Percentiles rank a stretch among this genome's conserved stretches.
Evolutionary conservation across 257 asterid genomes (phyloP).

Genomic region (Perilla frutescens): DNA sequence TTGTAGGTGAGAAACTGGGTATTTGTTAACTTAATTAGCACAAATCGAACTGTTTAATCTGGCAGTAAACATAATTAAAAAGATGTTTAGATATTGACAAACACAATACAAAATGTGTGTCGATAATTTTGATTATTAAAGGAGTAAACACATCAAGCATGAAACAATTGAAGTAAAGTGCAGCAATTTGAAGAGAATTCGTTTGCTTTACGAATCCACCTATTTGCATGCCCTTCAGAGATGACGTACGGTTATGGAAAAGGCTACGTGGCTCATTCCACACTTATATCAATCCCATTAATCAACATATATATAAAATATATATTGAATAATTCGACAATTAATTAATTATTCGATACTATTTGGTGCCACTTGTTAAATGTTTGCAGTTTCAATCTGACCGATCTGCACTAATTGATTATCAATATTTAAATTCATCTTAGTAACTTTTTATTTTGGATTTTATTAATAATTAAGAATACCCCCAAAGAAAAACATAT

Average conservation of each 20-base stretch:
- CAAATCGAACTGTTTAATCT: no score
- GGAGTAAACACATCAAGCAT: no score
- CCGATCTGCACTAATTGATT: slow-evolving; percentile 20
- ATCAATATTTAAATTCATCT: not conserved
- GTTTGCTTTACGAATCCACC: not conserved
- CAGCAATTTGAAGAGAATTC: no score
- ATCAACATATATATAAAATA: not conserved
- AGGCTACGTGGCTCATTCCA: slow-evolving; percentile 17
- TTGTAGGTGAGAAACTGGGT: no score
- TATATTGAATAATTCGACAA: slow-evolving; percentile 1
- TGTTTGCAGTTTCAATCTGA: slow-evolving; percentile 18
- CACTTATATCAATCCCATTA: not conserved
- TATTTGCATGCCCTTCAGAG: not conserved
- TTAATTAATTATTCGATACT: slow-evolving; percentile 5
- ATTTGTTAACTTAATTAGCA: no score
- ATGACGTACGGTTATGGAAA: not conserved
- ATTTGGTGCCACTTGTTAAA: slow-evolving; percentile 31
- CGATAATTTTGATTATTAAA: no score
- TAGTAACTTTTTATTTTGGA: not conserved
- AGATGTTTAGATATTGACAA: no score
- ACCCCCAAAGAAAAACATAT: no score
- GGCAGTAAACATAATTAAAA: no score
- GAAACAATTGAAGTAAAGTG: no score
- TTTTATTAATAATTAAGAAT: not conserved
- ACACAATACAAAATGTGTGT: no score